Percentiles rank a stretch among this genome's conserved stretches.
phyloP scores from a whole-genome alignment of 192 early-diverging fungal genomes.

The Diversispora epigaea region DNA sequence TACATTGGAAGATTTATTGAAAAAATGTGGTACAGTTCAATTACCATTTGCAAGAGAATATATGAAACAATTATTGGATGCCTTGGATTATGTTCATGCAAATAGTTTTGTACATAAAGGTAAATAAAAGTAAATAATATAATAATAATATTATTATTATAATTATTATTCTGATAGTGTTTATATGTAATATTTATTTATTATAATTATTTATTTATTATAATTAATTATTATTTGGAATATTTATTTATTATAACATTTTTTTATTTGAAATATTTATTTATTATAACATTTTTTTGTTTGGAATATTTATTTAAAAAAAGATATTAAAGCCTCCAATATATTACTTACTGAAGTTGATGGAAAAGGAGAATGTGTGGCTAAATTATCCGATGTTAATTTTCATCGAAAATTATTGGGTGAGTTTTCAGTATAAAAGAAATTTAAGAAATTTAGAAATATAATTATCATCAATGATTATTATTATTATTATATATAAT shows the following conservation, averaged over 20 bases:
- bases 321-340: constrained; percentile 47
- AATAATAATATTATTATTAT: neutral
- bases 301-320: neutral
- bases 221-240: neutral
- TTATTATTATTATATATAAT: neutral
- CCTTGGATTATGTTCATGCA: constrained; percentile 61
- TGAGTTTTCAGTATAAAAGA: constrained; percentile 31
- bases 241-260: neutral
- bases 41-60: constrained; percentile 59
- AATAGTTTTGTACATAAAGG: constrained; percentile 67
- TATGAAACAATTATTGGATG: constrained; percentile 64
- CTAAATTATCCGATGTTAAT: constrained; percentile 65
- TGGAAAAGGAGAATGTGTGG: constrained; percentile 37
- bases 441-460: neutral
- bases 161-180: no score
- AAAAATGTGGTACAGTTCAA: constrained; percentile 62
- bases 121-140: constrained; percentile 21
- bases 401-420: constrained; percentile 63
- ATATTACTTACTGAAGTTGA: constrained; percentile 40
- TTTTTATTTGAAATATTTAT: neutral
- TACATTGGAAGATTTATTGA: constrained; percentile 63
- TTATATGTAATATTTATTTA: neutral
- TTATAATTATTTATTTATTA: neutral
- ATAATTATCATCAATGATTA: neutral
- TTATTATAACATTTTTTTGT: neutral